Base-by-base conservation (phyloP, 306 rosid genomes). In the Lathyrus oleraceus region DNA sequence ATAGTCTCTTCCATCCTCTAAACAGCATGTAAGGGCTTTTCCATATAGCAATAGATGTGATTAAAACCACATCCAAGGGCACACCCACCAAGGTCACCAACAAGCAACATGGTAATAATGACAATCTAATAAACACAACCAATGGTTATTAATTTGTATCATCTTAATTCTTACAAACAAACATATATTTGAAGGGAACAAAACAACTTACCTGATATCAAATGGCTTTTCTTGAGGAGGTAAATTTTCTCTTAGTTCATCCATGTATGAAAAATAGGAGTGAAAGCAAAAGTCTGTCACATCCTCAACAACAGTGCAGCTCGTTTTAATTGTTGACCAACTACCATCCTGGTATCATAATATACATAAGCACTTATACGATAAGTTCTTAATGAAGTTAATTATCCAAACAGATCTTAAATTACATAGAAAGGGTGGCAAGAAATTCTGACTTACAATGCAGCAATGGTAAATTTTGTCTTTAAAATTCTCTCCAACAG, bases 231-330 rank as follows among this genome's bases (percentile, higher is more conserved):
- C 96, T 42, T 75, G 75, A 10, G 86, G 82, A 32, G 82, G 77
- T 69, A 87, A 69, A 36, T 79, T 70, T 75, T 84, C 91, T 65
- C 89, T 76, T 51, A 91, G 81, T 42, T 89, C 96, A 82, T 91
- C 97, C 91, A 87, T 87, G 76, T 78, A 91, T 65, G 97, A 89
- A 76, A 91, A 91, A 71, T 85, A 91, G 15, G 97, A 91, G 78
- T 88, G 89, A 60, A 88, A 91, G 76, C 91, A 89, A 67, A 87
- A 88, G 67, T 91, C 91, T 25, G 84, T 86, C 47, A 87, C 78
- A 78, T 91, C 96, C 76, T 71, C 81, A 66, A 91, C 97, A 20
- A 82, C 77, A 12, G 56, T 75, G 81, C 85, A 87, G 76, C 91
- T 76, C 51, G 85, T 82, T 82, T 84, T 76, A 65, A 89, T 79